A percentile compares a stretch with the other conserved stretches of the same genome.
Conservation (phyloP, 345 rosid species). For the Pistacia atlantica region DNA sequence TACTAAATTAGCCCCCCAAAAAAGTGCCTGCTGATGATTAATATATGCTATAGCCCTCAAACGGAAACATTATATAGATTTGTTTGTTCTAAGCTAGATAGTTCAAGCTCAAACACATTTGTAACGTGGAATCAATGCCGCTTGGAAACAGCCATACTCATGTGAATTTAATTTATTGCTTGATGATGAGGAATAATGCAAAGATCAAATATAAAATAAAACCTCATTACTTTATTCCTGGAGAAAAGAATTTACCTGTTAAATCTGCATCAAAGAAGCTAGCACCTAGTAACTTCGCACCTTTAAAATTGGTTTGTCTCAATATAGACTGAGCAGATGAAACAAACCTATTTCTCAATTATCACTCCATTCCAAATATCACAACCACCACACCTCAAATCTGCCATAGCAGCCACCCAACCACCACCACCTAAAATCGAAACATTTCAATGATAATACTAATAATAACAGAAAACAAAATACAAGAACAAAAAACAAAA, state of each 20-base stretch:
- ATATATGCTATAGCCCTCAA: background rate
- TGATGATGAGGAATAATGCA: too few relatives aligned
- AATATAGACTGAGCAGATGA: constrained; percentile 65
- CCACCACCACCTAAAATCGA: too few relatives aligned
- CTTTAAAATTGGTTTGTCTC: constrained; percentile 89
- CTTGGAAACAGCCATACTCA: background rate
- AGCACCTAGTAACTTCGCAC: constrained; percentile 87
- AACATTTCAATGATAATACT: too few relatives aligned
- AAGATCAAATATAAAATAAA: too few relatives aligned
- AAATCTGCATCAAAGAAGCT: constrained; percentile 97
- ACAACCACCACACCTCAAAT: too few relatives aligned
- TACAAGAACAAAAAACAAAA: too few relatives aligned
- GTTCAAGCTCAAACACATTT: too few relatives aligned
- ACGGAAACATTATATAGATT: background rate
- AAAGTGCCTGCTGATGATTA: background rate
- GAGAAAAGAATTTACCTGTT: constrained; percentile 52
- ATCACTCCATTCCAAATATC: background rate
- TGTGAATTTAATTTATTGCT: background rate
- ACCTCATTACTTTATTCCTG: background rate
- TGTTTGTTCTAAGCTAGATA: background rate
- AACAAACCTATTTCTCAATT: background rate
- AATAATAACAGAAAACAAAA: too few relatives aligned
- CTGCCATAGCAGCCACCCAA: too few relatives aligned
- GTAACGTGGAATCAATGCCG: background rate
- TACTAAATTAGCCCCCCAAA: background rate